Base-by-base conservation (phyloP, 139 green algal genomes). In the Mychonastes homosphaera region DNA sequence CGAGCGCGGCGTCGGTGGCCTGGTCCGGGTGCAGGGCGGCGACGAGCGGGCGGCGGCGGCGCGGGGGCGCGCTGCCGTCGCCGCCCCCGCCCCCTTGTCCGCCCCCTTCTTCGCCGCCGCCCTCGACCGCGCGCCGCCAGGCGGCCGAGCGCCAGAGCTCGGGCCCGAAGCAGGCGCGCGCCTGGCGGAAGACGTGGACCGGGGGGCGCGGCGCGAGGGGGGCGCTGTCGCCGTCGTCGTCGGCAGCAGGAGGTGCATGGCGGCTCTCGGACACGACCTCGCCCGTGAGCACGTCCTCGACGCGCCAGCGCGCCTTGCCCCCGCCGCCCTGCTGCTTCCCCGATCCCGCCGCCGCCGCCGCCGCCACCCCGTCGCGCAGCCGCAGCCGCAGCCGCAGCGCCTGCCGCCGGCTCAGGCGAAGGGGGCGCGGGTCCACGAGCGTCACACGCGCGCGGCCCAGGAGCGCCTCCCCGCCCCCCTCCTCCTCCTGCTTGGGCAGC, bases 11-110 rank as follows among this genome's bases (percentile, higher is more conserved):
- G 15, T 79, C 77, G 3, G 74, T 82, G 7, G 77, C 77, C 38
- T 84, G 67, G 44, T 84, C 77, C 0, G 77, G 77, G 35, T 84
- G 77, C 61, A 81, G 51, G 0, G 70, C 77, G 26, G 82, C 63
- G 15, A 80, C 56, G 21, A 70, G 33, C 38, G 55, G 70, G 51
- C 28, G 46, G 50, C 53, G 26, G 61, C 45, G 53, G 49, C 53
- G 66, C 48, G 34, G 34, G 55, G 36, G 49, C 28, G 34, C 19
- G 16, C 35, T 28, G 28, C 40, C 26, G 28, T 49, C 30, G 9
- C 48, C 7, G 29, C 29, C 8, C 5, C 47, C 47, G 12, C 35
- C 7, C 5, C 21, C 43, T 50, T 13, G 26, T n/a, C 12, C 44
- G 24, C 24, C 23, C 48, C 26, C 13, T 24, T 9, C 6, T 23